A percentile compares a stretch with the other conserved stretches of the same genome.
phyloP scores from a whole-genome alignment of 495 filamentous ascomycete genomes.

The Hypoxylon lienhwacheense region DNA sequence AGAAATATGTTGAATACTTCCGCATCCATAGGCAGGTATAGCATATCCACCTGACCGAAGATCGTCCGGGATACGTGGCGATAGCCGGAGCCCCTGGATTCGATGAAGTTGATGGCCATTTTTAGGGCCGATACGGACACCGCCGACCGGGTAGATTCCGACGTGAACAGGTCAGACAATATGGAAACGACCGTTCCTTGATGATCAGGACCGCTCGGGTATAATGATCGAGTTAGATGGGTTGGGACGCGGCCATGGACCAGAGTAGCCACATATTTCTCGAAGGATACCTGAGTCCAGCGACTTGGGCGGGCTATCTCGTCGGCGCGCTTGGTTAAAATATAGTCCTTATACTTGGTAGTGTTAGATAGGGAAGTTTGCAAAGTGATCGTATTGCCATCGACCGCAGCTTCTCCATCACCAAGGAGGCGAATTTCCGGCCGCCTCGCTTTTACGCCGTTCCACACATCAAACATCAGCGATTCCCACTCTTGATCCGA shows the following conservation, averaged over 20 bases:
- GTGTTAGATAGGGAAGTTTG: not conserved
- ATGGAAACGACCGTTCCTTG: constrained; percentile 33
- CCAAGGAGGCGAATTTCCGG: constrained; percentile 12
- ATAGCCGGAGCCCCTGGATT: constrained; percentile 18
- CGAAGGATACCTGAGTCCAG: constrained; percentile 44
- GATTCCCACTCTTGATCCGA: constrained; percentile 6
- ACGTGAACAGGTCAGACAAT: constrained; percentile 39
- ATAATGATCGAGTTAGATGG: constrained; percentile 32
- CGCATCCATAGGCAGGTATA: constrained; percentile 37
- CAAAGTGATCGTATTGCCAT: constrained; percentile 27
- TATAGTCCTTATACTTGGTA: constrained; percentile 19
- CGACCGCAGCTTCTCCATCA: constrained; percentile 3
- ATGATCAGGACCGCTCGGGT: constrained; percentile 30
- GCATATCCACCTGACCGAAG: constrained; percentile 20
- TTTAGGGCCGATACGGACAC: constrained; percentile 42
- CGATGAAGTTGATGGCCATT: constrained; percentile 43
- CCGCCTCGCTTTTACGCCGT: not conserved
- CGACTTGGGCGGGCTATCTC: constrained; percentile 36
- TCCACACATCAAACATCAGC: constrained; percentile 11
- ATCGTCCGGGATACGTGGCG: constrained; percentile 26
- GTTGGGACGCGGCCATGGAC: constrained; percentile 33
- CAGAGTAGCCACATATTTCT: constrained; percentile 41
- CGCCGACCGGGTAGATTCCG: constrained; percentile 17
- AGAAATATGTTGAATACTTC: constrained; percentile 42
- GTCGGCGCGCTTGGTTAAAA: constrained; percentile 31